A percentile compares a stretch with the other conserved stretches of the same genome.
phyloP scores from a whole-genome alignment of 768 basidiomycete genomes.

The Clitopilus passeckerianus region DNA sequence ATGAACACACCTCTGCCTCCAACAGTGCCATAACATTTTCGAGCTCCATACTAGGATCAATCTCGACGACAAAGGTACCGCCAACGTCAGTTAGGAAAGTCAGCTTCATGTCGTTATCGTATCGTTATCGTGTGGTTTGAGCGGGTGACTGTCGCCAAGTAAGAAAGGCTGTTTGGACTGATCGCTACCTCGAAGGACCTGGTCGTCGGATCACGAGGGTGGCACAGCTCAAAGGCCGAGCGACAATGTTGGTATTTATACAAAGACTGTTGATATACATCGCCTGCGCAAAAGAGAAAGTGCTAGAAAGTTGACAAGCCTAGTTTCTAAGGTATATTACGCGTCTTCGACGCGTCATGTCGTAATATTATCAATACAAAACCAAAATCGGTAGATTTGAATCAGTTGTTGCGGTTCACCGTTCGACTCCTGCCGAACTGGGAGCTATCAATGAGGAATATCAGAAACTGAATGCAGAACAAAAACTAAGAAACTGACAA shows the following conservation, averaged over 20 bases:
- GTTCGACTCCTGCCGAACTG: slow-evolving; percentile 31
- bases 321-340: slow-evolving; percentile 1
- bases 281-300: slow-evolving; percentile 7
- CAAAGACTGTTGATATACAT: not conserved
- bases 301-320: slow-evolving; percentile 10
- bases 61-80: slow-evolving; percentile 65
- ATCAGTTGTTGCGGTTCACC: slow-evolving; percentile 20
- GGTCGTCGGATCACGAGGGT: not conserved
- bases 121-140: slow-evolving; percentile 3
- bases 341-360: slow-evolving; percentile 8
- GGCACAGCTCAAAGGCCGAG: not conserved
- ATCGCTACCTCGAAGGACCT: not conserved
- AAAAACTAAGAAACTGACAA: slow-evolving; percentile 45
- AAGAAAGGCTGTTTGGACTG: slow-evolving; percentile 3
- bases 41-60: slow-evolving; percentile 87
- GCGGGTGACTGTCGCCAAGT: slow-evolving; percentile 1
- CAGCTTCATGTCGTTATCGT: slow-evolving; percentile 48
- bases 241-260: not conserved
- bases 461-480: not conserved
- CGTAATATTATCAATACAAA: slow-evolving; percentile 7
- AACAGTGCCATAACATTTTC: slow-evolving; percentile 90
- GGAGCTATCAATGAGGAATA: slow-evolving; percentile 20
- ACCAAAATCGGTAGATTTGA: slow-evolving; percentile 3
- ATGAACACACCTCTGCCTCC: slow-evolving; percentile 80
- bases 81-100: slow-evolving; percentile 71